Percentiles rank a stretch among this genome's conserved stretches.
Evolutionary conservation across 148 eudicot species (phyloP).

Genomic region (Heliamphora exappendiculata): DNA sequence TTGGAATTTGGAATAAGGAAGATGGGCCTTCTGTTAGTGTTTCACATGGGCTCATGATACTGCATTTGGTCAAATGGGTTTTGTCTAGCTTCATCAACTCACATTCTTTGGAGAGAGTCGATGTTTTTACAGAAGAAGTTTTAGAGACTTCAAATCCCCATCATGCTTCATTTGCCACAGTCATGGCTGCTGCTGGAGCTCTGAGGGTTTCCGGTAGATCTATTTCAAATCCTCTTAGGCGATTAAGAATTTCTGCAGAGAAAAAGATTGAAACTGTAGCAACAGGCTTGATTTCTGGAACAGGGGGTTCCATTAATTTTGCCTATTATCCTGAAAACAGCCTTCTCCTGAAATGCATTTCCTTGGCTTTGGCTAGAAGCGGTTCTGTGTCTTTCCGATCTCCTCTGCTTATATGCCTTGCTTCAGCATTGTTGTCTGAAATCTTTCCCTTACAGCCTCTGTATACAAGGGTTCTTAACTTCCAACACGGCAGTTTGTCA

Average conservation of each 20-base stretch:
- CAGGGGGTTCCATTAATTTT: conserved; percentile 13
- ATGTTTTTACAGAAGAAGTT: conserved; percentile 30
- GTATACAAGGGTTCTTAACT: conserved; percentile 35
- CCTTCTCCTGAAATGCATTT: conserved; percentile 52
- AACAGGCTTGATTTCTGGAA: conserved; percentile 35
- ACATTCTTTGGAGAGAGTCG: conserved; percentile 40
- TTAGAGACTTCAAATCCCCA: conserved; percentile 34
- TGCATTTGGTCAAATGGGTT: conserved; percentile 90
- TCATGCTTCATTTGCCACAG: conserved; percentile 41
- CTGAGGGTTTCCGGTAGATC: conserved; percentile 60
- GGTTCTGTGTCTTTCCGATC: conserved; percentile 46
- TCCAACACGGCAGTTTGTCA: conserved; percentile 19
- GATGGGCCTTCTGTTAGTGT: conserved; percentile 35
- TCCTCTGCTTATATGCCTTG: conserved; percentile 53
- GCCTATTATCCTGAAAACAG: conserved; percentile 24
- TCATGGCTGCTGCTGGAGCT: conserved; percentile 88
- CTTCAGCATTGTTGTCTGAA: conserved; percentile 63
- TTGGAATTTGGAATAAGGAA: conserved; percentile 49
- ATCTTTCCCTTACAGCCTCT: conserved; percentile 57
- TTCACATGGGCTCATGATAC: conserved; percentile 59
- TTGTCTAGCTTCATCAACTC: conserved; percentile 41
- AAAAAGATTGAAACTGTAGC: conserved; percentile 53
- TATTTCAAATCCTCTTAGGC: conserved; percentile 26
- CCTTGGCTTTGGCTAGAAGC: conserved; percentile 71
- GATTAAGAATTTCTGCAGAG: conserved; percentile 49